Conservation (phyloP, 805 yeast genomes). For the Teunomyces atbi region DNA sequence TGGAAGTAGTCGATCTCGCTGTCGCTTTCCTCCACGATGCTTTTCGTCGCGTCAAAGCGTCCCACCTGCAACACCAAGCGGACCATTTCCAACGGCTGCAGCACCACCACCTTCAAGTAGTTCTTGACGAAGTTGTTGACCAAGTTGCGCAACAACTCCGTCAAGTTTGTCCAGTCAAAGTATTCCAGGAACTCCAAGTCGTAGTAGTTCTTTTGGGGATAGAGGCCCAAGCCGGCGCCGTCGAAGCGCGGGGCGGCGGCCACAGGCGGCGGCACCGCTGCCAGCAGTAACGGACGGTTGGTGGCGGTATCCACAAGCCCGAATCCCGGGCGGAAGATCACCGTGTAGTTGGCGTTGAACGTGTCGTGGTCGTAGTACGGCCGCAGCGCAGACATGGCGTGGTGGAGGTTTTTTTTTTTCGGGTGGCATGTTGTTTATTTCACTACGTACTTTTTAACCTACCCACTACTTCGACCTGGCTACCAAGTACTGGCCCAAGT, state of each 20-base stretch:
- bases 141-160: constrained; percentile 55
- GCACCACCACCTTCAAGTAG: constrained; percentile 64
- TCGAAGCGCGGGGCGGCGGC: constrained; percentile 8
- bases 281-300: constrained; percentile 32
- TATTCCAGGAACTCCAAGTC: constrained; percentile 68
- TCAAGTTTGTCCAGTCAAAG: constrained; percentile 56
- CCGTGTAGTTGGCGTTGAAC: constrained; percentile 63
- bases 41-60: constrained; percentile 37
- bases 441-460: no score
- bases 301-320: constrained; percentile 54
- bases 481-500: constrained; percentile 56
- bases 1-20: constrained; percentile 40
- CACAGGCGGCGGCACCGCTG: not conserved
- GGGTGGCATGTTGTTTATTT: not conserved
- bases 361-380: constrained; percentile 72
- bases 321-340: constrained; percentile 57
- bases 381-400: constrained; percentile 34
- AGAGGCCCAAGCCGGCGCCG: constrained; percentile 17
- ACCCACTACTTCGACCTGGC: constrained; percentile 5
- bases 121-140: constrained; percentile 61
- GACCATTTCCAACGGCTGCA: constrained; percentile 88
- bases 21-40: constrained; percentile 15
- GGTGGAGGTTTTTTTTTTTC: not conserved
- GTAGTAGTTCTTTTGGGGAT: constrained; percentile 41
- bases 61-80: constrained; percentile 81